Percentiles rank a stretch among this genome's conserved stretches.
These are phyloP conservation scores for Eucalyptus microcorys DNA, from an alignment of 345 rosid species.

Conservation along the genomic window DNA sequence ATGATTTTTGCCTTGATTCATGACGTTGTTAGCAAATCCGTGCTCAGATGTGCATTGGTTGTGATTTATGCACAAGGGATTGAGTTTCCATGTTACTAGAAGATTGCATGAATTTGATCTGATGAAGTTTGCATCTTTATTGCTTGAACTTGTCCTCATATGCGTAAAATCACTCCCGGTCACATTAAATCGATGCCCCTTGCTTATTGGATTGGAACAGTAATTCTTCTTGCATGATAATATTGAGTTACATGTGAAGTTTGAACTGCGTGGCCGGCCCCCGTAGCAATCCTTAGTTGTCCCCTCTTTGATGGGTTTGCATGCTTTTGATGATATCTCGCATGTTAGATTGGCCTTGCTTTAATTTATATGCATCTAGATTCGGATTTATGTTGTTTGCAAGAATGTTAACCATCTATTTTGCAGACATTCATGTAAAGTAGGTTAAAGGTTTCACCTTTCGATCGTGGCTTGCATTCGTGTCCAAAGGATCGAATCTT, in stretches of 20 bases:
- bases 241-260: neutral
- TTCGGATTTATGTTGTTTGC: neutral
- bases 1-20: neutral
- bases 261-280: neutral
- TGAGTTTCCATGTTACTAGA: neutral
- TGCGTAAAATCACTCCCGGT: neutral
- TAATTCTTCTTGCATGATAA: neutral
- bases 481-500: no score
- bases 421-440: neutral
- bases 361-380: neutral
- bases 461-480: no score
- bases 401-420: no score
- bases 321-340: neutral
- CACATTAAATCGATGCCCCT: neutral
- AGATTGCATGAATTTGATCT: neutral
- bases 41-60: neutral
- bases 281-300: neutral
- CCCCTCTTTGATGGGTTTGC: neutral
- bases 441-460: no score
- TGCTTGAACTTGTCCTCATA: neutral
- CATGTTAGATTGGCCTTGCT: neutral
- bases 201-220: neutral
- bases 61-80: neutral
- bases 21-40: neutral
- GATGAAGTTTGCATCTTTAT: no score